These are phyloP conservation scores for Zelonia costaricensis DNA, from an alignment of 208 protist genomes.

Conservation along the genomic window DNA sequence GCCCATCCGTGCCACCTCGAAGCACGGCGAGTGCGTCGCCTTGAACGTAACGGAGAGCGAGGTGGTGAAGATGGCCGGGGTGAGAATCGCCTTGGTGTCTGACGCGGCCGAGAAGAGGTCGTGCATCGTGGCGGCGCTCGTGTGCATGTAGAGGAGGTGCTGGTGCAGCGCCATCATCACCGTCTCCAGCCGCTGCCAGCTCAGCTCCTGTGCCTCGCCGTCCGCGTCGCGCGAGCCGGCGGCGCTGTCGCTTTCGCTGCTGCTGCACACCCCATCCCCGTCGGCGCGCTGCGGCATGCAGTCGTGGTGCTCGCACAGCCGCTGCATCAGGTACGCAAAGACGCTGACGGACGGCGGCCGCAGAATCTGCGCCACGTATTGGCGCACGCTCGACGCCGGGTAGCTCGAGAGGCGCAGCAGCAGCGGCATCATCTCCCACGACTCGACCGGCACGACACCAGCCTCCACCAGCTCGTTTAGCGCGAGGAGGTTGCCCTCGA, in stretches of 20 bases:
- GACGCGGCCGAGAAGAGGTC: constrained; percentile 27
- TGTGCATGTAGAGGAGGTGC: constrained; percentile 38
- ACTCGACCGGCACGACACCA: constrained; percentile 7
- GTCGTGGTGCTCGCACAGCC: constrained; percentile 24
- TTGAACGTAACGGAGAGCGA: constrained; percentile 24
- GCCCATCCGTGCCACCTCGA: constrained; percentile 76
- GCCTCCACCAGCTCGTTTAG: constrained; percentile 29
- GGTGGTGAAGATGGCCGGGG: constrained; percentile 5
- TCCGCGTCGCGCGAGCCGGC: background rate
- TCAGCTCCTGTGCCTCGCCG: constrained; percentile 1
- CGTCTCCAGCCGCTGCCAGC: constrained; percentile 76
- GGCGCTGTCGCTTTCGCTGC: background rate
- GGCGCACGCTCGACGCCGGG: constrained; percentile 73
- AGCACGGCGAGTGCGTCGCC: constrained; percentile 33
- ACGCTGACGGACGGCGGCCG: constrained; percentile 42
- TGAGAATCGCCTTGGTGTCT: constrained; percentile 7
- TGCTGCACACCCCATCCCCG: constrained; percentile 8
- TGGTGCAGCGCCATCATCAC: constrained; percentile 81
- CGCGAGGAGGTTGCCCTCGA: constrained; percentile 53
- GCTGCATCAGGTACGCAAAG: constrained; percentile 43
- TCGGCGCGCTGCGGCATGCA: constrained; percentile 13
- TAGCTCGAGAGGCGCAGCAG: constrained; percentile 54
- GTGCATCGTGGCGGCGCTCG: constrained; percentile 3
- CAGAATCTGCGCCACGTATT: constrained; percentile 70
- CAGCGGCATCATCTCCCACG: constrained; percentile 26